Base-by-base conservation (phyloP, 2,329 filamentous ascomycete species). In the Pleurostoma richardsiae region DNA sequence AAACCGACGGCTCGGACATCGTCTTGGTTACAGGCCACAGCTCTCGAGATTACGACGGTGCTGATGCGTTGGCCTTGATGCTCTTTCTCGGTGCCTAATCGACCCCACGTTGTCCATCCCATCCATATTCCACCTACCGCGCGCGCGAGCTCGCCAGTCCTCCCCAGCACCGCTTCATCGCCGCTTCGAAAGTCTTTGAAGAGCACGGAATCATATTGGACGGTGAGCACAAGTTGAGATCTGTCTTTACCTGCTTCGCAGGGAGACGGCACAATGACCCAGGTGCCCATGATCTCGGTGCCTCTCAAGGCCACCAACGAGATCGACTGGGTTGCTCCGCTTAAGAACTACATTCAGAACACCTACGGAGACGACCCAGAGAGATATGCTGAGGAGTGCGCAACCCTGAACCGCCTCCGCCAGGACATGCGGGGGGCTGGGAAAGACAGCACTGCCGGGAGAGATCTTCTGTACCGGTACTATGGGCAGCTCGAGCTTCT, bases 401-500 rank as follows among this genome's bases (percentile, higher is more conserved):
- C 83, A 39, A 95, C 90, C 36, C 82, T 99, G 66, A 95, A 97
- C 71, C 84, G 94, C 40, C 74, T 99, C 69, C 85, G 94, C 59
- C 95, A 99, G 80, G 95, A 99, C 64, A 96, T 99, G 89, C 83
- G 95, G 63, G 94, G 95, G 31, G 94, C 94, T 30, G 92, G 94
- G 27, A 96, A 95, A 69, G 94, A 99, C 65, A 97, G 90, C 68
- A 94, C 90, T 27, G 88, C 91, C 5, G 94, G 94, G 42, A 77
- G 94, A 60, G 94, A 99, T 66, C 77, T 99, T 61, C 74, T 99
- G 43, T 99, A 99, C 67, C 82, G 94, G 64, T 99, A 99, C 70
- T 99, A 99, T 64, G 94, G 92, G 39, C 94, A 99, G 71, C 80
- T 99, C 49, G 94, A 99, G 71, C 76, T 99, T 44, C 73, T 99